Evolutionary conservation across 2,329 filamentous ascomycete species (phyloP).

Genomic region (Cadophora malorum): DNA sequence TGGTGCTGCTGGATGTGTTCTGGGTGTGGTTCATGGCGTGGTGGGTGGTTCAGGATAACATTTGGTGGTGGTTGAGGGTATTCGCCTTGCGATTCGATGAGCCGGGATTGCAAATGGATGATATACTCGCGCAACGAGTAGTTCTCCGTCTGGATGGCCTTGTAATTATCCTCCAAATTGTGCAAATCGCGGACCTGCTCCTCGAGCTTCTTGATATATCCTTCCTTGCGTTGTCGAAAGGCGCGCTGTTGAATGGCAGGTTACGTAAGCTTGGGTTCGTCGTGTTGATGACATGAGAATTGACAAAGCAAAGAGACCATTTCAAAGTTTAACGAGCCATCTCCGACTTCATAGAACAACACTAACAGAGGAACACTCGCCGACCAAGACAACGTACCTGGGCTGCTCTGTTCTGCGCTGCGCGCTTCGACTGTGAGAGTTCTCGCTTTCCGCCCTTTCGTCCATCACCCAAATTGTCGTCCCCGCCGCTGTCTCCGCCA

Average conservation of each 20-base stretch:
- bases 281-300: conserved; percentile 47
- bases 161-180: conserved; percentile 77
- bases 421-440: conserved; percentile 92
- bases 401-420: conserved; percentile 93
- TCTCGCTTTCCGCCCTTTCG: conserved; percentile 84
- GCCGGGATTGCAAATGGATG: conserved; percentile 83
- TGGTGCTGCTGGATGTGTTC: conserved; percentile 38
- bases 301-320: conserved; percentile 46
- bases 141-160: conserved; percentile 86
- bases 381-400: conserved; percentile 71
- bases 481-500: conserved; percentile 43
- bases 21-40: conserved; percentile 40
- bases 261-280: conserved; percentile 44
- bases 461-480: conserved; percentile 52
- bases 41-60: conserved; percentile 69
- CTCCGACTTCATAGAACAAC: conserved; percentile 26
- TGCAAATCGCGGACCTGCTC: conserved; percentile 86
- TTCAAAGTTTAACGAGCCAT: conserved; percentile 37
- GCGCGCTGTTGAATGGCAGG: conserved; percentile 69
- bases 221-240: conserved; percentile 96
- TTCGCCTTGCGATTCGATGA: conserved; percentile 84
- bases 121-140: conserved; percentile 92
- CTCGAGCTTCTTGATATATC: conserved; percentile 97
- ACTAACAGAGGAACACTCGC: conserved; percentile 6
- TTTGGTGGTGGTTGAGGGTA: conserved; percentile 83